Conservation (phyloP, 352 stramenopile genomes). For the Globisporangium splendens region DNA sequence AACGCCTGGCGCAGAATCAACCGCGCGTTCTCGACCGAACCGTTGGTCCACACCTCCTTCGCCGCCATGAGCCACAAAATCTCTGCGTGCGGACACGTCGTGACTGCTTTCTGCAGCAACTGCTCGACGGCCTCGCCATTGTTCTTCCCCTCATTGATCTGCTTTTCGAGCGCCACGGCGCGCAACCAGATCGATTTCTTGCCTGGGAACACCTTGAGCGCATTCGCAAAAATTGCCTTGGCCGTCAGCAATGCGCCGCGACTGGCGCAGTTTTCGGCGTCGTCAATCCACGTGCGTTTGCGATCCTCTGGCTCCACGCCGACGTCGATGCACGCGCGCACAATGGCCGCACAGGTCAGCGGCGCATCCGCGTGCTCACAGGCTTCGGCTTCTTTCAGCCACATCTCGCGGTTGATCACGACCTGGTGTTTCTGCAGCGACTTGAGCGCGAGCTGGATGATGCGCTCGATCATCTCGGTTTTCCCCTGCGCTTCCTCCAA, state of each 20-base stretch:
- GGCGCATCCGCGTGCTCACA: conserved; percentile 90
- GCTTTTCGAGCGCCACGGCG: conserved; percentile 95
- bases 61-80: conserved; percentile 98
- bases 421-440: conserved; percentile 90
- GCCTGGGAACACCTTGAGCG: conserved; percentile 82
- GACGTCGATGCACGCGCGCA: conserved; percentile 91
- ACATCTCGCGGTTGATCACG: conserved; percentile 93
- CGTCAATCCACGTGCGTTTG: conserved; percentile 96
- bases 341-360: conserved; percentile 94
- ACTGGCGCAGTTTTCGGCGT: conserved; percentile 91
- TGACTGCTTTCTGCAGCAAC: conserved; percentile 92
- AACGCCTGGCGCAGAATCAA: conserved; percentile 96
- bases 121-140: conserved; percentile 68
- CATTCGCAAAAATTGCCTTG: conserved; percentile 93
- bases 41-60: conserved; percentile 96
- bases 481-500: conserved; percentile 97
- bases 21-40: conserved; percentile 91
- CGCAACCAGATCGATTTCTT: conserved; percentile 97
- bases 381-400: conserved; percentile 96
- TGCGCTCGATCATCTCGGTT: conserved; percentile 75
- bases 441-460: conserved; percentile 79
- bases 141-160: conserved; percentile 82
- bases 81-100: conserved; percentile 91
- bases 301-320: conserved; percentile 96
- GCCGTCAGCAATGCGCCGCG: conserved; percentile 89